Base-by-base conservation (phyloP, 192 early-diverging fungal genomes). In the Phlyctochytrium planicorne region DNA sequence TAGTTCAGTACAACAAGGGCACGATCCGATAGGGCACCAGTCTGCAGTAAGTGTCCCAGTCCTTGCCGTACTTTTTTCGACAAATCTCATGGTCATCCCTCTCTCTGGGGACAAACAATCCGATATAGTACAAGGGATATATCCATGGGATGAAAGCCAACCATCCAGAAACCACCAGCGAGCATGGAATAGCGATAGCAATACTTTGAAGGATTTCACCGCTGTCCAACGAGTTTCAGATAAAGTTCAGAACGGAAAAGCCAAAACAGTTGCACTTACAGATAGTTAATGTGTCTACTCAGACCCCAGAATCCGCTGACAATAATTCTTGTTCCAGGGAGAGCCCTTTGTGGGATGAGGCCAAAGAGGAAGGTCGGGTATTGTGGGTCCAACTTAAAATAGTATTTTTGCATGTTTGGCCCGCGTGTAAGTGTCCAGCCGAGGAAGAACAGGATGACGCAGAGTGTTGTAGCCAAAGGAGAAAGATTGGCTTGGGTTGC, bases 1-100 rank as follows among this genome's bases (percentile, higher is more conserved):
- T 20, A 6, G 40, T 47, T 63, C 33, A 69, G 31, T 69, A 69
- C 47, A 69, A 10, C 27, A 14, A 68, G 2, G 96, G 96, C 34
- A 98, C 91, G 60, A 98, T 93, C 70, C 89, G 85, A 68, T 87
- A 95, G 25, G 88, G 89, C 0, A 98, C 96, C 16, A 75, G 74
- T 52, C 83, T 71, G 72, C 91, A 92, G 80, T 98, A 98, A 67
- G 77, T 80, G 35, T 88, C 86, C 96, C 96, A 98, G 71, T 94
- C 93, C 63, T 90, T 87, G 66, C 91, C 91, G 79, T 98, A 98
- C 76, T 98, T 98, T 12, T 82, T 80, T 62, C 78, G 80, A 79
- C 96, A 98, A 35, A 72, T 66, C n/a, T 29, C 36, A 33, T 60
- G 10, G 35, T 72, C 71, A 25, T 72, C 71, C 20, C 71, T 29